These are phyloP conservation scores for Saccharomyces eubayanus DNA, from an alignment of 805 yeast species.

Conservation along the genomic window DNA sequence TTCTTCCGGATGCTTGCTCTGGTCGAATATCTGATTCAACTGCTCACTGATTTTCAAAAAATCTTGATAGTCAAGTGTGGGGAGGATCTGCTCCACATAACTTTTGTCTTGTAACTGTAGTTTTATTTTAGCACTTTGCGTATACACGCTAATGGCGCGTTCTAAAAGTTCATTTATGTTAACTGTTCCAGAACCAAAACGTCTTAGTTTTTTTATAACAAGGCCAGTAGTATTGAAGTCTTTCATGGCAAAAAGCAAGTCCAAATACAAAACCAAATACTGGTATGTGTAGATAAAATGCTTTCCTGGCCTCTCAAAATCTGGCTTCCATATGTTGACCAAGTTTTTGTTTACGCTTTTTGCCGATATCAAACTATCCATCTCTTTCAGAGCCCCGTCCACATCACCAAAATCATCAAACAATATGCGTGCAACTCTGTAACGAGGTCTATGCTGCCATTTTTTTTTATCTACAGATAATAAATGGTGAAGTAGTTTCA, in stretches of 20 bases:
- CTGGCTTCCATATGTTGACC: conserved; percentile 89
- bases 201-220: conserved; percentile 65
- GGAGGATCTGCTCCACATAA: conserved; percentile 21
- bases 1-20: conserved; percentile 11
- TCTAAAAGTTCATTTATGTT: conserved; percentile 25
- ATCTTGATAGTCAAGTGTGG: conserved; percentile 19
- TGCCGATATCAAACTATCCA: conserved; percentile 54
- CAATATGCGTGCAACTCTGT: conserved; percentile 55
- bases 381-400: conserved; percentile 51
- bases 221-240: conserved; percentile 54
- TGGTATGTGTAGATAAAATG: conserved; percentile 72
- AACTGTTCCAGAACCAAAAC: conserved; percentile 71
- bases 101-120: conserved; percentile 22
- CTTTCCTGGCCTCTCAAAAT: conserved; percentile 83
- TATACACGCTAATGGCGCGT: conserved; percentile 18
- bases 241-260: conserved; percentile 41
- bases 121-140: conserved; percentile 12
- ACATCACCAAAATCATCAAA: conserved; percentile 46
- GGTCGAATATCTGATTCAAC: conserved; percentile 13
- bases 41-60: conserved; percentile 19
- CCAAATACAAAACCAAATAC: conserved; percentile 58
- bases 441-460: conserved; percentile 88
- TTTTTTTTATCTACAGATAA: conserved; percentile 61
- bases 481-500: conserved; percentile 41
- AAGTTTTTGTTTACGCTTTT: conserved; percentile 63